Evolutionary conservation across 2,329 filamentous ascomycete genomes (phyloP), one percentile per base, ranked within the genome.

Genomic region (Capronia coronata): DNA sequence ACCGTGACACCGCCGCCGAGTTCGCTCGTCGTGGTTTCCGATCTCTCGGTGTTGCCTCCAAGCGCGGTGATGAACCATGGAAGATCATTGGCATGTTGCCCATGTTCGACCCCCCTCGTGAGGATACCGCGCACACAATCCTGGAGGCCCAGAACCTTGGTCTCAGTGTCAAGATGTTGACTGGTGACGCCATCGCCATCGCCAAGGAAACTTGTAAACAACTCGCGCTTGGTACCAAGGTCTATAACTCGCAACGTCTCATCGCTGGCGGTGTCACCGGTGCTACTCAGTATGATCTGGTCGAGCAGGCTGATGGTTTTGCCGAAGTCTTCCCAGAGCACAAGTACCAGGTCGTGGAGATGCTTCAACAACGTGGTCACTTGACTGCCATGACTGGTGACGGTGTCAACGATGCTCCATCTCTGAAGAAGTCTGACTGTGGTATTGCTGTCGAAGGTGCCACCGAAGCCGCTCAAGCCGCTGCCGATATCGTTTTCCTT

Each of bases 201-300:
- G 84, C 84, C 52, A 87, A 87, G 74, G 84, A 87, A 71, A 87
- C 84, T 60, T 87, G 84, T 78, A 86, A 86, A 74, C 87, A 87
- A 81, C 76, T 87, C 66, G 82, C 83, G 59, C 79, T 87, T 52
- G 83, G 83, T 61, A 87, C 84, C 66, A 87, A 87, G 75, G 84
- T 88, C 59, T 87, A 87, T 75, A 86, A 87, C 74, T 87, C 84
- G 52, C 80, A 84, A 65, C 83, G 82, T 71, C 78, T 88, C 59
- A 86, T 87, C 61, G 81, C 86, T 70, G 83, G 83, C 70, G 84
- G 84, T 74, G 77, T 87, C 54, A 77, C 80, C 52, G 84, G 84
- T 60, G 80, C 82, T 57, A 82, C 82, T 53, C 81, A 86, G 71
- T 81, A 87, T 71, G 84, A 87, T 65, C 79, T 88, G 25, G 83